Conservation (phyloP, 2,329 filamentous ascomycete species). For the Aspergillus proliferans region DNA sequence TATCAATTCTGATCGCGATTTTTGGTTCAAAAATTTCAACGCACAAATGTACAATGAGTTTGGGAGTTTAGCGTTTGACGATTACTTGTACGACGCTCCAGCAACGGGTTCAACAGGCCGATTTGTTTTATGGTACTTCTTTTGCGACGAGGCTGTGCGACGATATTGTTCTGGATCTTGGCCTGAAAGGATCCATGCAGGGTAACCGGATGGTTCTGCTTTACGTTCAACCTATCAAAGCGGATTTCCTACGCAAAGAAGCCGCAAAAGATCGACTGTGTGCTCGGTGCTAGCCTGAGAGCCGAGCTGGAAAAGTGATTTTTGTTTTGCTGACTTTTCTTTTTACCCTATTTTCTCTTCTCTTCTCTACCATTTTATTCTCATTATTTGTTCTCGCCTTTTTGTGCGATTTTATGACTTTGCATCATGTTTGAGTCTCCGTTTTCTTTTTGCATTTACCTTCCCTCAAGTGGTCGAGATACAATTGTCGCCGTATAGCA, state of each 20-base stretch:
- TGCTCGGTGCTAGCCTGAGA: conserved; percentile 48
- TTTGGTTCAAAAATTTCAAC: conserved; percentile 66
- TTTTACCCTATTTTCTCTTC: conserved; percentile 5
- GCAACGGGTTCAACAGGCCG: conserved; percentile 56
- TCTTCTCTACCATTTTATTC: neutral
- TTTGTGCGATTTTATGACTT: conserved; percentile 1
- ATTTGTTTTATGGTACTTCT: conserved; percentile 60
- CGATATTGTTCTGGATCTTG: conserved; percentile 50
- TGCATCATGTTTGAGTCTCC: neutral
- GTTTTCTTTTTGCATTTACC: conserved; percentile 15
- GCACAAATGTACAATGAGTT: conserved; percentile 70
- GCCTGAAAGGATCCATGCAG: conserved; percentile 36
- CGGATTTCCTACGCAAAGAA: conserved; percentile 49
- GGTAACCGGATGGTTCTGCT: conserved; percentile 41
- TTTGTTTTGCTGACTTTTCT: conserved; percentile 13
- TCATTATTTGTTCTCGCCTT: neutral
- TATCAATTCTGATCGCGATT: conserved; percentile 73
- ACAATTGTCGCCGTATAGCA: conserved; percentile 16
- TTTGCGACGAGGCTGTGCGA: conserved; percentile 48
- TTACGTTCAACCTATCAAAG: conserved; percentile 50
- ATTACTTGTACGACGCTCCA: conserved; percentile 48
- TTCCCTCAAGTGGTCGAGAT: conserved; percentile 18
- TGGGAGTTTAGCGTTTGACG: conserved; percentile 59
- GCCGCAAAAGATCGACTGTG: conserved; percentile 50
- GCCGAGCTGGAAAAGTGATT: conserved; percentile 45